Evolutionary conservation across 371 early-diverging fungal genomes (phyloP).

Genomic region (Mortierella sp.): DNA sequence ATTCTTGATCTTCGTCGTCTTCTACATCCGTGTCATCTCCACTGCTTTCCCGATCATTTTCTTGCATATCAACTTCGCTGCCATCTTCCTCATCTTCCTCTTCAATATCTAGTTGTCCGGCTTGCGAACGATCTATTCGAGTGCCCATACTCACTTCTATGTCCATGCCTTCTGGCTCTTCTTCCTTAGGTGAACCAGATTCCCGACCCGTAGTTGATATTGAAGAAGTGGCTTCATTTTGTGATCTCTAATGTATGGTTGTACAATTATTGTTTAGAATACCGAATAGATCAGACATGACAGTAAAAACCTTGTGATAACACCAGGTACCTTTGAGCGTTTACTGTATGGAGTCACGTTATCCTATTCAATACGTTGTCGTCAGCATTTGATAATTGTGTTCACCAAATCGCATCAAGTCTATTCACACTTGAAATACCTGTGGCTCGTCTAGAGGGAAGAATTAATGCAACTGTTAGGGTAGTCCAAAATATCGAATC

Average conservation of each 20-base stretch:
- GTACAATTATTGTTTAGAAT: background rate
- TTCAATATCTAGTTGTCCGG: background rate
- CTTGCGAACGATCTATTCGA: background rate
- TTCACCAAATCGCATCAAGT: background rate
- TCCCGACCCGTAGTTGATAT: conserved; percentile 26
- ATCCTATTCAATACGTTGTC: too few relatives aligned
- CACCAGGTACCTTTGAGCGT: conserved; percentile 36
- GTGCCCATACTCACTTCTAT: conserved; percentile 9
- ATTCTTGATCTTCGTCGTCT: conserved; percentile 51
- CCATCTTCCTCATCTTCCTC: conserved; percentile 28
- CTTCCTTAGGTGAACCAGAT: background rate
- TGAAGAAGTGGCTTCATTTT: conserved; percentile 27
- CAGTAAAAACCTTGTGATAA: background rate
- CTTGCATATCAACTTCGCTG: conserved; percentile 33
- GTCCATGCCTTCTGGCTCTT: conserved; percentile 10
- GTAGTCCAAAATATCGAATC: too few relatives aligned
- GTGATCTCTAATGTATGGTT: conserved; percentile 23
- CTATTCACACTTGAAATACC: conserved; percentile 12
- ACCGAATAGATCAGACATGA: background rate
- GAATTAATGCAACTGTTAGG: background rate
- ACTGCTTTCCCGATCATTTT: conserved; percentile 41
- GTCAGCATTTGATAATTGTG: too few relatives aligned
- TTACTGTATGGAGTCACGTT: conserved; percentile 28
- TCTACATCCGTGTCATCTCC: conserved; percentile 46
- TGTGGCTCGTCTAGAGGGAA: conserved; percentile 28